Percentiles rank a stretch among this genome's conserved stretches.
Evolutionary conservation across 2,329 filamentous ascomycete genomes (phyloP).

Genomic region (Lasiodiplodia hormozganensis): DNA sequence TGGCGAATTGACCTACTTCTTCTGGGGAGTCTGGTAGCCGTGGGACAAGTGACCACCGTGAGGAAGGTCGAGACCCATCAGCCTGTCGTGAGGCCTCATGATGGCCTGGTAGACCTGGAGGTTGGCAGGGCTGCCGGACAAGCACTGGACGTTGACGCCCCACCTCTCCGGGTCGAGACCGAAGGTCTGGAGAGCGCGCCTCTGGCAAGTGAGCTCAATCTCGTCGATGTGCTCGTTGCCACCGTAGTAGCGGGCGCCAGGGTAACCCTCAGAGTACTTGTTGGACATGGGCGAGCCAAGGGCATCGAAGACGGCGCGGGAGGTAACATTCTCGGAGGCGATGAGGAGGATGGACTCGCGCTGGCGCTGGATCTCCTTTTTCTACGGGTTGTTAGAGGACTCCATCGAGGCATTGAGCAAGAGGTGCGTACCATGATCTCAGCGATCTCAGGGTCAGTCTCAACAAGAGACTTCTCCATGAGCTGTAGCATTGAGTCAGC

Average conservation of each 20-base stretch:
- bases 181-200: slow-evolving; percentile 87
- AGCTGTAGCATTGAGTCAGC: slow-evolving; percentile 66
- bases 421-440: slow-evolving; percentile 80
- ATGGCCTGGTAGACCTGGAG: slow-evolving; percentile 98
- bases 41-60: slow-evolving; percentile 95
- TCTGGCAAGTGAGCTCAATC: slow-evolving; percentile 87
- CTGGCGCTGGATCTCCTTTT: slow-evolving; percentile 94
- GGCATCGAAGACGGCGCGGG: slow-evolving; percentile 49
- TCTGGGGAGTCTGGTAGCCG: slow-evolving; percentile 94
- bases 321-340: slow-evolving; percentile 50
- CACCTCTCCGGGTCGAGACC: slow-evolving; percentile 83
- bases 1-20: slow-evolving; percentile 68
- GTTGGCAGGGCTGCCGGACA: slow-evolving; percentile 94
- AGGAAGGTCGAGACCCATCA: slow-evolving; percentile 96
- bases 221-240: slow-evolving; percentile 96
- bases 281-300: slow-evolving; percentile 70
- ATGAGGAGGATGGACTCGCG: slow-evolving; percentile 86
- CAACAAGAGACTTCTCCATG: slow-evolving; percentile 92
- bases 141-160: slow-evolving; percentile 91
- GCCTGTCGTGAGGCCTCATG: slow-evolving; percentile 91
- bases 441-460: slow-evolving; percentile 92
- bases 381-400: slow-evolving; percentile 56
- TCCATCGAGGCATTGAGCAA: slow-evolving; percentile 39
- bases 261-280: slow-evolving; percentile 99
- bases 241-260: slow-evolving; percentile 93